Percentiles rank a stretch among this genome's conserved stretches.
phyloP scores from a whole-genome alignment of 2,329 filamentous ascomycete species.

The Penicillium polonicum region DNA sequence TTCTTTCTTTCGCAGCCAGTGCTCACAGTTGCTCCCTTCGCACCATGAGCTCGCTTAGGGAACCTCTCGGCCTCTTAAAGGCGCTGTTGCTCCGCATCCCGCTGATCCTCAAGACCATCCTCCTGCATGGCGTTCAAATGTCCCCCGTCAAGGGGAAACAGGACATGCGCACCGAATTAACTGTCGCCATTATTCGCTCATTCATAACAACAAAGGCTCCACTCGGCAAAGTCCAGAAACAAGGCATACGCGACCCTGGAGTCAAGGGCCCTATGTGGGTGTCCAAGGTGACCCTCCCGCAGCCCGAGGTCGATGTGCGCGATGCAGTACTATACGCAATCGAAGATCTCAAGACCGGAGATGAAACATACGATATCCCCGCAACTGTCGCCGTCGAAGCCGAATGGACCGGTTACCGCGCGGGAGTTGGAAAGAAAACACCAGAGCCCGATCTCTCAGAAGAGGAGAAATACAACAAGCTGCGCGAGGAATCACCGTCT shows the following conservation, averaged over 20 bases:
- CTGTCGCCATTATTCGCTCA: constrained; percentile 68
- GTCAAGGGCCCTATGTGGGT: constrained; percentile 83
- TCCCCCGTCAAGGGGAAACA: constrained; percentile 73
- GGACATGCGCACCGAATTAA: constrained; percentile 73
- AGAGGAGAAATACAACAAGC: constrained; percentile 41
- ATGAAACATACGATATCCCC: constrained; percentile 41
- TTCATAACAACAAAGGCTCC: constrained; percentile 54
- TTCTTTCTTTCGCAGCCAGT: background rate
- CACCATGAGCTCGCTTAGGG: constrained; percentile 27
- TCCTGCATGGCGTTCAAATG: constrained; percentile 55
- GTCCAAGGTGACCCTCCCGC: constrained; percentile 64
- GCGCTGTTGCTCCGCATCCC: constrained; percentile 42
- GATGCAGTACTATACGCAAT: constrained; percentile 42
- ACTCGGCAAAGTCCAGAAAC: constrained; percentile 62
- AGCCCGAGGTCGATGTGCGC: constrained; percentile 51
- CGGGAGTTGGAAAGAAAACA: constrained; percentile 38
- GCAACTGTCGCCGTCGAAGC: constrained; percentile 40
- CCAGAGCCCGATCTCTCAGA: constrained; percentile 44
- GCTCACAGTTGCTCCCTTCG: background rate
- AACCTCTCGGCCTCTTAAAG: constrained; percentile 33
- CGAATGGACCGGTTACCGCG: constrained; percentile 48
- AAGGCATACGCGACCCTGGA: constrained; percentile 62
- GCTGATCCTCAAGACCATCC: constrained; percentile 42
- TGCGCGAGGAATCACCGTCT: constrained; percentile 41
- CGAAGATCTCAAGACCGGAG: constrained; percentile 39